Percentiles rank a stretch among this genome's conserved stretches.
Evolutionary conservation across 176 grass and related monocot species (phyloP).

Genomic region (maize (Zea mays)): DNA sequence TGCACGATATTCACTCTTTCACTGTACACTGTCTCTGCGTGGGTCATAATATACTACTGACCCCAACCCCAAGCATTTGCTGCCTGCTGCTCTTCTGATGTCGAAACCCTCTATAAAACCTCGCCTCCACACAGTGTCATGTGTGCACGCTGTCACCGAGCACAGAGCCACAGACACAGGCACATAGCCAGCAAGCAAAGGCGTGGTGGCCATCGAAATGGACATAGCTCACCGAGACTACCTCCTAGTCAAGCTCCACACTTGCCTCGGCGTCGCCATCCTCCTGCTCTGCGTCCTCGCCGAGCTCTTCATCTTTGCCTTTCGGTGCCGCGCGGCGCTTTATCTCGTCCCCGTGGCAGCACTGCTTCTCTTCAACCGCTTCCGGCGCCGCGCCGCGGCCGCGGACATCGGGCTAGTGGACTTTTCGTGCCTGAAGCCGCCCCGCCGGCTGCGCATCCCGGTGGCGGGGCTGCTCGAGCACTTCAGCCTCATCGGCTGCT

Average conservation of each 20-base stretch:
- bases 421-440: conserved; percentile 79
- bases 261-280: conserved; percentile 4
- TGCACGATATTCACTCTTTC: neutral
- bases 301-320: conserved; percentile 36
- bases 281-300: conserved; percentile 49
- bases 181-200: neutral
- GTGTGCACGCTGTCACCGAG: neutral
- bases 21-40: neutral
- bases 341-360: conserved; percentile 43
- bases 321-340: neutral
- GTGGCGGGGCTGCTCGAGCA: conserved; percentile 53
- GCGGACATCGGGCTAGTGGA: conserved; percentile 42
- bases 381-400: neutral
- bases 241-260: neutral
- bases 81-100: neutral
- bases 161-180: neutral
- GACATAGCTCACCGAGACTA: conserved; percentile 13
- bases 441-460: conserved; percentile 42
- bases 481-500: conserved; percentile 56
- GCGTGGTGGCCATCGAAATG: neutral
- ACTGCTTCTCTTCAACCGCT: conserved; percentile 32
- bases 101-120: conserved; percentile 1
- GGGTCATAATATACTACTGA: neutral
- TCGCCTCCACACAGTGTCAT: neutral
- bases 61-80: neutral